Evolutionary conservation across 2,329 filamentous ascomycete genomes (phyloP).

Genomic region (Nakataea oryzae): DNA sequence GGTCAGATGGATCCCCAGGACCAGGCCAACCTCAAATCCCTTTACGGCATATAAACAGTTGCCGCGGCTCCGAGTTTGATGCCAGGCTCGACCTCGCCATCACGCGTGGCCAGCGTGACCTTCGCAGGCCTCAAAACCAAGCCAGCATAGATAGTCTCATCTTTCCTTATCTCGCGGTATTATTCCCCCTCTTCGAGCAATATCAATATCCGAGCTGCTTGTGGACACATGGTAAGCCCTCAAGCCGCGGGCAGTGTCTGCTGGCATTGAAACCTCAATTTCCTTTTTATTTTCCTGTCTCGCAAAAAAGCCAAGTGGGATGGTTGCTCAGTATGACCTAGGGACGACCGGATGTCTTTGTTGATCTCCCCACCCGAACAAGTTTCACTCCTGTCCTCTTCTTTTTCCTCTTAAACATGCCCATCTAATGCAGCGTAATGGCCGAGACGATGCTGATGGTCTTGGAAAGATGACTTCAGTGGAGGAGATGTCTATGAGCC

Average conservation of each 20-base stretch:
- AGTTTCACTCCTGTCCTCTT: not conserved
- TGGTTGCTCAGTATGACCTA: not conserved
- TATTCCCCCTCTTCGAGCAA: not conserved
- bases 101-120: not conserved
- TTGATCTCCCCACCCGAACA: not conserved
- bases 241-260: not conserved
- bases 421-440: not conserved
- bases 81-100: not conserved
- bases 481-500: not conserved
- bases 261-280: not conserved
- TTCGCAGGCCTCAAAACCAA: not conserved
- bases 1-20: constrained; percentile 37
- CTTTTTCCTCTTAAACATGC: not conserved
- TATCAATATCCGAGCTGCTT: not conserved
- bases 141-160: not conserved
- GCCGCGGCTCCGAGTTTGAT: not conserved
- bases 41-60: constrained; percentile 30
- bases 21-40: constrained; percentile 34
- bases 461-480: not conserved
- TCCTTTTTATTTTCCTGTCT: not conserved
- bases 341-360: not conserved
- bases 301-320: not conserved
- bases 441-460: not conserved
- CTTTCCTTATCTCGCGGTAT: not conserved
- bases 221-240: not conserved